Base-by-base conservation (phyloP, 2,329 filamentous ascomycete genomes). In the Exophiala phaeomuriformis region DNA sequence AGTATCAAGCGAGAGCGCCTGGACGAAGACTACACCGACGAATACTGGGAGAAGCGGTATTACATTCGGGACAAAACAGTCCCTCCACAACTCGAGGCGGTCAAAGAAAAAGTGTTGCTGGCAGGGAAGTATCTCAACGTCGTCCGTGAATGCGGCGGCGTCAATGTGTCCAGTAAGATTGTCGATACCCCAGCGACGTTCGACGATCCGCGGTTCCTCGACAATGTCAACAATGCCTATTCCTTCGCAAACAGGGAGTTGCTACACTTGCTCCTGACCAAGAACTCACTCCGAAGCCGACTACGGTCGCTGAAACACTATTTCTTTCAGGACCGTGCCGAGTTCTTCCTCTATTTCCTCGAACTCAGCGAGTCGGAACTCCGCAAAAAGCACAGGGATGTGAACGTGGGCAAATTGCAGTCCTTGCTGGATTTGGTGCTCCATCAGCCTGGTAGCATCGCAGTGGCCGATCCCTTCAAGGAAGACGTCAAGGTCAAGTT, bases 61-160 rank as follows among this genome's bases (percentile, higher is more conserved):
- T 97, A 93, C 3, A 86, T 98, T 58, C 85, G 93, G 55, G 89
- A 95, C 57, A 83, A 88, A 46, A 87, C 95, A 56, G 84, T 97
- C 1, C 93, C 93, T 2, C 90, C 91, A 5, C 93, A 98, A 67
- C 79, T 98, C 3, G 86, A 93, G 66, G 83, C 81, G 30, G 86
- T 97, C 61, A 93, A 93, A 67, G 90, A 95, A 62, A 96, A 96
- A 70, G 91, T 97, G 1, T 77, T 98, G 2, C 77, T 98, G 33
- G 93, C 93, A 12, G 93, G 93, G 37, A 98, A 98, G 69, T 98
- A 98, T 67, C 81, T 98, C 48, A 98, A 98, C 62, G 93, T 98
- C 2, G 93, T 98, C 12, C 83, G 93, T 57, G 93, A 98, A 71
- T 98, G 93, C 65, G 93, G 93, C 54, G 93, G 93, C 43, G 90